phyloP scores from a whole-genome alignment of 169 alveolate species.

The Eimeria necatrix region DNA sequence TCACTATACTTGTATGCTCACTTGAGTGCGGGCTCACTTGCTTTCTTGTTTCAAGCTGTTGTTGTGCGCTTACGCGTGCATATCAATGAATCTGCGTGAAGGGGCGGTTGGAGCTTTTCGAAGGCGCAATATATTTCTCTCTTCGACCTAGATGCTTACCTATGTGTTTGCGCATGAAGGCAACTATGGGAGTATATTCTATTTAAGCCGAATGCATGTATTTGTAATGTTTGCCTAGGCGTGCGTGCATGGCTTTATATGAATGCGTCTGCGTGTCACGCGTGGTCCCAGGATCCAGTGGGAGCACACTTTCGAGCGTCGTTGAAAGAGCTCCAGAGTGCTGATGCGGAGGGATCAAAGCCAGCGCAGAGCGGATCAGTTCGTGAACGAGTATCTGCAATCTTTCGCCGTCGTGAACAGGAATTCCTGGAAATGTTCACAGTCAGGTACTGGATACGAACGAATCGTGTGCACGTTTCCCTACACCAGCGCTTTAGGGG shows the following conservation, averaged over 20 bases:
- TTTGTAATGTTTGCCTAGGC: not conserved
- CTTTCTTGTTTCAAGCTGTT: no score
- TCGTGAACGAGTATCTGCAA: conserved; percentile 81
- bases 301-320: conserved; percentile 80
- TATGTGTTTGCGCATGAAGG: no score
- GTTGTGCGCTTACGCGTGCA: no score
- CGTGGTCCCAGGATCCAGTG: conserved; percentile 77
- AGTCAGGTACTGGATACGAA: conserved; percentile 72
- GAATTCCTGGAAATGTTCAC: conserved; percentile 80
- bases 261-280: not conserved
- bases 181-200: no score
- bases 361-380: conserved; percentile 63
- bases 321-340: conserved; percentile 72
- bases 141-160: no score
- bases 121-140: no score
- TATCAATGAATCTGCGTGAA: no score
- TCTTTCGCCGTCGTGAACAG: conserved; percentile 79
- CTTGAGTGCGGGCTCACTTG: no score
- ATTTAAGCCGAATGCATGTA: not conserved
- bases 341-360: conserved; percentile 21
- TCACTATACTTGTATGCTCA: no score
- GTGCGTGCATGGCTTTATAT: not conserved
- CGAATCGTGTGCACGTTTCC: not conserved
- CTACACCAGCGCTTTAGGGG: not conserved
- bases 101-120: no score